A percentile compares a stretch with the other conserved stretches of the same genome.
Conservation (phyloP, 139 green algal genomes). For the Chlorella sorokiniana region DNA sequence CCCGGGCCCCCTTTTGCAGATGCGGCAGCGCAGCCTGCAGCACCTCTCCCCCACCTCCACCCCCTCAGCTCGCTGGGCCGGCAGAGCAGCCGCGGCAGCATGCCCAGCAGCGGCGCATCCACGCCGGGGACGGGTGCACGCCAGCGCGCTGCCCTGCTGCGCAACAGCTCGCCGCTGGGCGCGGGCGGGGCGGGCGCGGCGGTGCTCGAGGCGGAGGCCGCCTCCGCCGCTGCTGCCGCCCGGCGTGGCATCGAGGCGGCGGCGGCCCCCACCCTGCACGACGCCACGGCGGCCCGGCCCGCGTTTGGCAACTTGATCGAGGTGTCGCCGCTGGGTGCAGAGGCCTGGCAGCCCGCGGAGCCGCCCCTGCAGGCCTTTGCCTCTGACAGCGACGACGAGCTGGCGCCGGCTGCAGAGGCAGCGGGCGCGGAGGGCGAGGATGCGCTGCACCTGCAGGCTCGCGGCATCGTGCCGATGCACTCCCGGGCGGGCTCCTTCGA, state of each 20-base stretch:
- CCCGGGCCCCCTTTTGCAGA: not conserved
- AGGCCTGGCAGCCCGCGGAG: not conserved
- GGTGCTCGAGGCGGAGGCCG: not conserved
- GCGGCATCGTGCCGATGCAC: conserved; percentile 9
- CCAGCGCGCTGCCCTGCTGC: not conserved
- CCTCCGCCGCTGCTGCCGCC: not conserved
- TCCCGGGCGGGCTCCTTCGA: conserved; percentile 14
- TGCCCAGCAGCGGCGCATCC: not conserved
- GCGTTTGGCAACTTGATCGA: no score
- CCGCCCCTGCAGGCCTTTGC: no score
- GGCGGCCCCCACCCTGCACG: not conserved
- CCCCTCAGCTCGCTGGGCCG: conserved; percentile 21
- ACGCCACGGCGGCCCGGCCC: no score
- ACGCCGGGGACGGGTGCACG: not conserved
- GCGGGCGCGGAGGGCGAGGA: not conserved
- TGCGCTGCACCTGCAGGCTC: not conserved
- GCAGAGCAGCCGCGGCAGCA: conserved; percentile 18
- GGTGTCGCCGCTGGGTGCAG: no score
- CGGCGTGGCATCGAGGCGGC: no score
- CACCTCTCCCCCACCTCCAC: conserved; percentile 31
- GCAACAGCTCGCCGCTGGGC: conserved; percentile 5
- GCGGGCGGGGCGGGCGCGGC: not conserved
- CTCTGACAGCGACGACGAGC: not conserved
- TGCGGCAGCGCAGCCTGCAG: conserved; percentile 33
- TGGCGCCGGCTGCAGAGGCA: not conserved